Evolutionary conservation across 371 early-diverging fungal species (phyloP).

Genomic region (Basidiobolus meristosporus): DNA sequence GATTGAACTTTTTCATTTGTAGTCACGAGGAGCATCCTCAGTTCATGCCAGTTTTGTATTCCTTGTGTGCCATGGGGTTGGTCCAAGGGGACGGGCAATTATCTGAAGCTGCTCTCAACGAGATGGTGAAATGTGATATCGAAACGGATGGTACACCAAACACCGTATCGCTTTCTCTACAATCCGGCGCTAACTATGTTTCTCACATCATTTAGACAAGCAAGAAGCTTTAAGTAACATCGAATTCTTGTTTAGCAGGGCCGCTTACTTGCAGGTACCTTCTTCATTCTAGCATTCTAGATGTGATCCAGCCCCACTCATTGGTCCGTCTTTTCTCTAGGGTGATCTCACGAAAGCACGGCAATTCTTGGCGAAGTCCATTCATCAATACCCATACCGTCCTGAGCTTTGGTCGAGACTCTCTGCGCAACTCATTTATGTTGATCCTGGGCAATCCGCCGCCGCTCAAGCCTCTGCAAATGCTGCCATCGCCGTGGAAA

Average conservation of each 20-base stretch:
- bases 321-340: neutral
- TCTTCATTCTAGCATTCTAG: neutral
- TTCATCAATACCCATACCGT: neutral
- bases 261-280: neutral
- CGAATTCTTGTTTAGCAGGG: neutral
- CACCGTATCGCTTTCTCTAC: neutral
- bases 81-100: constrained; percentile 47
- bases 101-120: constrained; percentile 51
- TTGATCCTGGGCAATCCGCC: too few relatives aligned
- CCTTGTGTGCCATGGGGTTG: constrained; percentile 62
- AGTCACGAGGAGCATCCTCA: constrained; percentile 27
- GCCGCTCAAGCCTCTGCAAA: too few relatives aligned
- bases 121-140: constrained; percentile 36
- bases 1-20: constrained; percentile 3
- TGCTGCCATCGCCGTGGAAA: too few relatives aligned
- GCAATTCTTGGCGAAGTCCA: neutral
- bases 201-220: neutral
- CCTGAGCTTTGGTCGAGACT: neutral
- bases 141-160: constrained; percentile 16
- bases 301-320: neutral
- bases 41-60: constrained; percentile 45
- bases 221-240: neutral
- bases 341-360: neutral
- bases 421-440: neutral
- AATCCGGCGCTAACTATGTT: neutral